These are phyloP conservation scores for Lodderomyces margitis DNA, from an alignment of 1,139 yeast species.

Conservation along the genomic window DNA sequence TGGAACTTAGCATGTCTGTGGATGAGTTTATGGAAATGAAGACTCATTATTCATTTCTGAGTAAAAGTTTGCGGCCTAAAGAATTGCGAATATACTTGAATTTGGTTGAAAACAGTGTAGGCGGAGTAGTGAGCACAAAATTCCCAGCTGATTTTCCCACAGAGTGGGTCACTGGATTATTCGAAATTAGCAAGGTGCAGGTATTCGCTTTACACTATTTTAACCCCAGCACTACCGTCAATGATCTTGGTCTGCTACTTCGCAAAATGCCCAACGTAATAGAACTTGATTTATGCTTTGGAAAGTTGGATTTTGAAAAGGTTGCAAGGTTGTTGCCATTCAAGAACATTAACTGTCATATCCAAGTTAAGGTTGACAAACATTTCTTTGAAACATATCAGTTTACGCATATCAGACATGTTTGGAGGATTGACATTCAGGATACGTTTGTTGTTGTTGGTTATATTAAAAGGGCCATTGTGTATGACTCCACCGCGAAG, in stretches of 20 bases:
- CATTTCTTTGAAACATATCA: background rate
- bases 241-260: conserved; percentile 1
- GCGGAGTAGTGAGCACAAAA: no score
- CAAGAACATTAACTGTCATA: background rate
- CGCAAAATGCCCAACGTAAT: background rate
- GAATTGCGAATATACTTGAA: background rate
- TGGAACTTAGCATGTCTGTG: background rate
- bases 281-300: background rate
- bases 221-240: background rate
- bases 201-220: conserved; percentile 1
- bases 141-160: background rate
- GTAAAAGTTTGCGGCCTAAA: background rate
- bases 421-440: background rate
- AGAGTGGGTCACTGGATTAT: background rate
- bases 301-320: background rate
- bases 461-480: conserved; percentile 1
- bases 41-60: background rate
- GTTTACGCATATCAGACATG: background rate
- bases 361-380: background rate
- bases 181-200: conserved; percentile 1
- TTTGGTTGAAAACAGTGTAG: no score
- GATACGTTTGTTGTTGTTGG: background rate
- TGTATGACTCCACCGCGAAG: background rate
- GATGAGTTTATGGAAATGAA: background rate
- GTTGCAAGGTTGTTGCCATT: background rate